Percentiles rank a stretch among this genome's conserved stretches.
These are phyloP conservation scores for Ophiocordyceps camponoti-rufipedis DNA, from an alignment of 2,329 filamentous ascomycete genomes.

Conservation along the genomic window DNA sequence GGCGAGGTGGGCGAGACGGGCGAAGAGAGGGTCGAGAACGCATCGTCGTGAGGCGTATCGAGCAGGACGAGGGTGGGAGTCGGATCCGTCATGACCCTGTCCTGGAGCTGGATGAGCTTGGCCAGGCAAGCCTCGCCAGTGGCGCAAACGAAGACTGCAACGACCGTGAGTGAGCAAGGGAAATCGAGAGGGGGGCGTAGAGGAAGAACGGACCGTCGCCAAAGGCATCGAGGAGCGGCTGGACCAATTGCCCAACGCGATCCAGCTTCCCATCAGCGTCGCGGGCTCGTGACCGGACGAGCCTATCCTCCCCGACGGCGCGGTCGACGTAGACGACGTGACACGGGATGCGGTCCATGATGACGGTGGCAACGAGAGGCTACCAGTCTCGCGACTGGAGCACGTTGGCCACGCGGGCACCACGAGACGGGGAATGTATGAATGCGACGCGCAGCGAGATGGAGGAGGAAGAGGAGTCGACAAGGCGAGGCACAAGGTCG, in stretches of 20 bases:
- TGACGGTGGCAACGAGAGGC: conserved; percentile 25
- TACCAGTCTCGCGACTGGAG: conserved; percentile 43
- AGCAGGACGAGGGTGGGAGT: conserved; percentile 39
- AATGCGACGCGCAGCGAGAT: background rate
- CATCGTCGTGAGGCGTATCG: conserved; percentile 34
- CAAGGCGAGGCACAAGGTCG: too few species aligned
- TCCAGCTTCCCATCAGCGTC: conserved; percentile 13
- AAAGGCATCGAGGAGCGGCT: conserved; percentile 33
- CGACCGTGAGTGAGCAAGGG: conserved; percentile 5
- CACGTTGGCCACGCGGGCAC: conserved; percentile 29
- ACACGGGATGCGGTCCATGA: conserved; percentile 38
- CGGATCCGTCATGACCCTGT: conserved; percentile 30
- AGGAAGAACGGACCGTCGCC: conserved; percentile 25
- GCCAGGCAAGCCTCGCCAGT: conserved; percentile 33
- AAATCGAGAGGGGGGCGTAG: background rate
- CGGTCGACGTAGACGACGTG: conserved; percentile 44
- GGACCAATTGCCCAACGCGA: conserved; percentile 25
- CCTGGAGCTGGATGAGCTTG: conserved; percentile 33
- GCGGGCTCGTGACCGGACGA: conserved; percentile 14
- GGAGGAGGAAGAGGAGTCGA: background rate
- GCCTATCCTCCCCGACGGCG: conserved; percentile 26
- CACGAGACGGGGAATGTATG: background rate
- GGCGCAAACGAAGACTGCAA: conserved; percentile 33
- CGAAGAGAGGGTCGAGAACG: conserved; percentile 15
- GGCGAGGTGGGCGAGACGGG: conserved; percentile 22